A percentile compares a stretch with the other conserved stretches of the same genome.
These are phyloP conservation scores for Phlebopus sp. DNA, from an alignment of 1,284 basidiomycete genomes.

Conservation along the genomic window DNA sequence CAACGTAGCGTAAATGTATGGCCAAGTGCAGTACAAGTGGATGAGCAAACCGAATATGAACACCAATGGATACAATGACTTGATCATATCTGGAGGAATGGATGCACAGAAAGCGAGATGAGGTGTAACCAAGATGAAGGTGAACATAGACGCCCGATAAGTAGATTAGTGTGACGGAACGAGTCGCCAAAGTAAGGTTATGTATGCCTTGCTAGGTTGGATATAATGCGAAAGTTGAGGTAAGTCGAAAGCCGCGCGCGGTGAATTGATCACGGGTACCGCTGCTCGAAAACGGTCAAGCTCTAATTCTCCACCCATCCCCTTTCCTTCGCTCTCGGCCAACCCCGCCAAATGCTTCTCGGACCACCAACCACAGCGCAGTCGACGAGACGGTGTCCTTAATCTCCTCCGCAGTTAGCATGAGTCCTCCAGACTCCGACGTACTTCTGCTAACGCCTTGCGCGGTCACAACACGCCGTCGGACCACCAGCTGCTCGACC, in stretches of 20 bases:
- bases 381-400: slow-evolving; percentile 91
- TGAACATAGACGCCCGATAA: slow-evolving; percentile 12
- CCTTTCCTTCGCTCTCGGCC: slow-evolving; percentile 77
- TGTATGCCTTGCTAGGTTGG: slow-evolving; percentile 12
- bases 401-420: slow-evolving; percentile 86
- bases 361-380: slow-evolving; percentile 87
- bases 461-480: slow-evolving; percentile 47
- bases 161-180: slow-evolving; percentile 15
- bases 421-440: slow-evolving; percentile 41
- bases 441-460: slow-evolving; percentile 42
- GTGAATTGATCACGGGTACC: neutral
- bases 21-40: slow-evolving; percentile 23
- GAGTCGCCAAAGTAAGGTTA: slow-evolving; percentile 5
- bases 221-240: slow-evolving; percentile 14
- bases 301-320: slow-evolving; percentile 71
- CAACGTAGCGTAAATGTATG: slow-evolving; percentile 13
- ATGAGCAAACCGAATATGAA: slow-evolving; percentile 13
- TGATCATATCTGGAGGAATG: slow-evolving; percentile 5
- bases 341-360: slow-evolving; percentile 90
- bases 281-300: slow-evolving; percentile 25
- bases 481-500: slow-evolving; percentile 53
- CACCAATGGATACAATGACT: slow-evolving; percentile 8
- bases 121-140: neutral
- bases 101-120: slow-evolving; percentile 10
- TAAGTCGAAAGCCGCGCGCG: neutral